These are phyloP conservation scores for Cyclotella baltica DNA, from an alignment of 108 stramenopile species.

Conservation along the genomic window DNA sequence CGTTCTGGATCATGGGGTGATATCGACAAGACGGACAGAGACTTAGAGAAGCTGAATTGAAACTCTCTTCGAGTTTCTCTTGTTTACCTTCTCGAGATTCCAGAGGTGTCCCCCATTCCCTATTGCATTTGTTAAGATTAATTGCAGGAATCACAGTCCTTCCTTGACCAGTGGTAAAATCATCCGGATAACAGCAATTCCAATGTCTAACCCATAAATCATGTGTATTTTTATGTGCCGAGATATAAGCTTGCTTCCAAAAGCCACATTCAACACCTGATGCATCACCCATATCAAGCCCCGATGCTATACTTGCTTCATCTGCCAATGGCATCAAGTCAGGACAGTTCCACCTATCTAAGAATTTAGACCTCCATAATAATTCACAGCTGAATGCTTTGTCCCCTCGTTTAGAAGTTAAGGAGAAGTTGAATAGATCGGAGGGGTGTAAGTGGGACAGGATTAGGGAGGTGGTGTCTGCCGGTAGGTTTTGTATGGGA, in stretches of 20 bases:
- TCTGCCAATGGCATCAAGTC: background rate
- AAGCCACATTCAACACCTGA: background rate
- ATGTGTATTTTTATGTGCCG: conserved; percentile 65
- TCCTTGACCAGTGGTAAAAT: conserved; percentile 60
- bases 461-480: conserved; percentile 23
- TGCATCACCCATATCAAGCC: background rate
- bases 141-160: conserved; percentile 35
- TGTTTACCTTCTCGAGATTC: conserved; percentile 20
- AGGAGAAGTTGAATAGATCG: conserved; percentile 12
- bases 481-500: background rate
- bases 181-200: conserved; percentile 67
- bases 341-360: conserved; percentile 59
- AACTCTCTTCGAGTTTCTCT: background rate
- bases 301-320: background rate
- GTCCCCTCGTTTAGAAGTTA: conserved; percentile 14
- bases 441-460: conserved; percentile 15
- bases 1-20: conserved; percentile 29
- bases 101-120: too few species aligned
- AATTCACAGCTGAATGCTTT: conserved; percentile 23
- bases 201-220: conserved; percentile 80
- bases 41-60: conserved; percentile 25
- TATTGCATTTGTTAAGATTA: background rate
- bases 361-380: conserved; percentile 63
- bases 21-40: conserved; percentile 51
- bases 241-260: conserved; percentile 60